These are phyloP conservation scores for Solanum commersonii DNA, from an alignment of 257 asterid species.

Conservation along the genomic window DNA sequence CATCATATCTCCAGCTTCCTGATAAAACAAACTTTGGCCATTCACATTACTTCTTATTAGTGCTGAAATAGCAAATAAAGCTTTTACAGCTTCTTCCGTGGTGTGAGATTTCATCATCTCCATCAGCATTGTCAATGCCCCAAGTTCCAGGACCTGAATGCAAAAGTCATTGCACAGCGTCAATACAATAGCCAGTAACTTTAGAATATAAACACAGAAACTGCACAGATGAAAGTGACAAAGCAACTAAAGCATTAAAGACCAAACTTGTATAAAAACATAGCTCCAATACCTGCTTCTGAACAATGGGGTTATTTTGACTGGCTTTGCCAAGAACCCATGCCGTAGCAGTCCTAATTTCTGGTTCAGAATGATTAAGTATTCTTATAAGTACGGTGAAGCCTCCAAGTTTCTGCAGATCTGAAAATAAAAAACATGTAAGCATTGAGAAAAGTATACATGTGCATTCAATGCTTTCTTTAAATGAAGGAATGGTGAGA, in stretches of 20 bases:
- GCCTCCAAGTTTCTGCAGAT: constrained; percentile 76
- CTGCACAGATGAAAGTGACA: not conserved
- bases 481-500: not conserved
- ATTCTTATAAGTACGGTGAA: constrained; percentile 36
- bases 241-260: not conserved
- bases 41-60: constrained; percentile 51
- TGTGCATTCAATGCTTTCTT: not conserved
- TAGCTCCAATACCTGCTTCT: constrained; percentile 50
- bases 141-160: constrained; percentile 66
- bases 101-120: constrained; percentile 47
- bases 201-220: not conserved
- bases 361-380: constrained; percentile 39
- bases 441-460: not conserved
- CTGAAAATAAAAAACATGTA: constrained; percentile 19
- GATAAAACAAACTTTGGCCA: constrained; percentile 59
- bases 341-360: constrained; percentile 61
- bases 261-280: not conserved
- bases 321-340: constrained; percentile 84
- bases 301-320: constrained; percentile 71
- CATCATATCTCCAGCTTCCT: constrained; percentile 56
- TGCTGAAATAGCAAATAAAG: constrained; percentile 74
- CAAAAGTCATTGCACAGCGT: constrained; percentile 3
- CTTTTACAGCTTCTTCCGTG: constrained; percentile 70
- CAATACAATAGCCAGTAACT: not conserved
- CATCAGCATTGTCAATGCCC: constrained; percentile 44